Evolutionary conservation across 2,329 filamentous ascomycete species (phyloP).

Genomic region (Fusarium lateritium): DNA sequence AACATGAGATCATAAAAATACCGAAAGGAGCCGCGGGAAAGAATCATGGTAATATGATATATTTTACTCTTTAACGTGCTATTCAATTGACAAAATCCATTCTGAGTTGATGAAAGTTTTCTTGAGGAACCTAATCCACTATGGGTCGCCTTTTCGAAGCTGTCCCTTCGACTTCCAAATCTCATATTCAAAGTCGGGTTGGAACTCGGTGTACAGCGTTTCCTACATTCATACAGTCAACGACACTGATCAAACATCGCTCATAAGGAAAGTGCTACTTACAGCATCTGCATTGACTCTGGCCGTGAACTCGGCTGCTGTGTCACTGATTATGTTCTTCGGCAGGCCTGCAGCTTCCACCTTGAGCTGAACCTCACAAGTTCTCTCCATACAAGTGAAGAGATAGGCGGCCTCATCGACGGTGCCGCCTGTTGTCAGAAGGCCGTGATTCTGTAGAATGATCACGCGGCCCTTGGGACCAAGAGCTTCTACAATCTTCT

Average conservation of each 20-base stretch:
- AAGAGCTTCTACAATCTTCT: background rate
- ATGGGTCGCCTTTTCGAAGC: too few relatives aligned
- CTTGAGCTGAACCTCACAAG: background rate
- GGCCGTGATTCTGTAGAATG: background rate
- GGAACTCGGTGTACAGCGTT: constrained; percentile 54
- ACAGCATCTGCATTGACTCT: constrained; percentile 49
- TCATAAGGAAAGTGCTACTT: background rate
- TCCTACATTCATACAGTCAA: constrained; percentile 36
- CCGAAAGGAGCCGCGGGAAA: too few relatives aligned
- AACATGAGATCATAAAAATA: too few relatives aligned
- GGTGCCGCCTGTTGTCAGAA: background rate
- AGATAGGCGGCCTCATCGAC: background rate
- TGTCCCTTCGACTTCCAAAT: constrained; percentile 50
- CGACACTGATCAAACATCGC: accelerated
- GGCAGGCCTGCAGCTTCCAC: too few relatives aligned
- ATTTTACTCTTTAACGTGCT: too few relatives aligned
- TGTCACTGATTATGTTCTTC: too few relatives aligned
- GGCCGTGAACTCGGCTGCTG: too few relatives aligned
- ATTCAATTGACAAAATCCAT: too few relatives aligned
- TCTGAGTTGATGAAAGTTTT: too few relatives aligned
- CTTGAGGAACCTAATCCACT: too few relatives aligned
- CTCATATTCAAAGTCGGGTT: constrained; percentile 54
- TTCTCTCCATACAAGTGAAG: background rate
- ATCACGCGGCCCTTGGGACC: background rate
- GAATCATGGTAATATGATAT: too few relatives aligned